Percentiles rank a stretch among this genome's conserved stretches.
These are phyloP conservation scores for Rubia tinctorum DNA, from an alignment of 305 asterid genomes.

Conservation along the genomic window DNA sequence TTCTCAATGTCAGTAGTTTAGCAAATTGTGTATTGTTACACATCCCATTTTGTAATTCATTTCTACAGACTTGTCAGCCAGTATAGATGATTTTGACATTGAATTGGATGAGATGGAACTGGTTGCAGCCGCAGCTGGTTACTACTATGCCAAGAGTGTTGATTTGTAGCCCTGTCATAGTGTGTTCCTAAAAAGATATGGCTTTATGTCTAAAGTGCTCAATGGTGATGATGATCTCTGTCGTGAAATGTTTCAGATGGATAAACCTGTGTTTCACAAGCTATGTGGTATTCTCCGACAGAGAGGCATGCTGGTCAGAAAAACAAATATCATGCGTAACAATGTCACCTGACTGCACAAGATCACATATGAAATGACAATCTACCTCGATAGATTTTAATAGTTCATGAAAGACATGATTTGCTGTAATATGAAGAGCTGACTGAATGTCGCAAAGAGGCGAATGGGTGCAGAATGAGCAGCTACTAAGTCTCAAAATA, in stretches of 20 bases:
- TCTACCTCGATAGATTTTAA: too few relatives aligned
- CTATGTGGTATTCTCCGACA: slow-evolving; percentile 59
- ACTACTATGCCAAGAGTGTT: slow-evolving; percentile 56
- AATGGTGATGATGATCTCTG: slow-evolving; percentile 58
- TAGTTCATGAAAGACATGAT: too few relatives aligned
- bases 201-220: slow-evolving; percentile 60
- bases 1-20: slow-evolving; percentile 1
- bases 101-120: slow-evolving; percentile 71
- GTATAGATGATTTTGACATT: slow-evolving; percentile 61
- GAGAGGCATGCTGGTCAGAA: slow-evolving; percentile 68
- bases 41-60: slow-evolving; percentile 11
- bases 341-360: too few relatives aligned
- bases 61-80: slow-evolving; percentile 34
- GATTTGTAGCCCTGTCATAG: slow-evolving; percentile 48
- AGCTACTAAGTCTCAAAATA: too few relatives aligned
- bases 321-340: too few relatives aligned
- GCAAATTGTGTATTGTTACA: slow-evolving; percentile 17
- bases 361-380: too few relatives aligned
- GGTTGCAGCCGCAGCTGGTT: slow-evolving; percentile 79
- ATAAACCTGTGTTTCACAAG: slow-evolving; percentile 68
- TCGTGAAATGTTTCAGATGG: slow-evolving; percentile 85
- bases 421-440: too few relatives aligned
- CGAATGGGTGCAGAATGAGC: too few relatives aligned
- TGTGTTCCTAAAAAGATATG: slow-evolving; percentile 59
- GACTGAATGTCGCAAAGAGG: too few relatives aligned